Evolutionary conservation across 768 basidiomycete species (phyloP), one percentile per base, ranked within the genome.

Genomic region (Leccinellum rugosiceps): DNA sequence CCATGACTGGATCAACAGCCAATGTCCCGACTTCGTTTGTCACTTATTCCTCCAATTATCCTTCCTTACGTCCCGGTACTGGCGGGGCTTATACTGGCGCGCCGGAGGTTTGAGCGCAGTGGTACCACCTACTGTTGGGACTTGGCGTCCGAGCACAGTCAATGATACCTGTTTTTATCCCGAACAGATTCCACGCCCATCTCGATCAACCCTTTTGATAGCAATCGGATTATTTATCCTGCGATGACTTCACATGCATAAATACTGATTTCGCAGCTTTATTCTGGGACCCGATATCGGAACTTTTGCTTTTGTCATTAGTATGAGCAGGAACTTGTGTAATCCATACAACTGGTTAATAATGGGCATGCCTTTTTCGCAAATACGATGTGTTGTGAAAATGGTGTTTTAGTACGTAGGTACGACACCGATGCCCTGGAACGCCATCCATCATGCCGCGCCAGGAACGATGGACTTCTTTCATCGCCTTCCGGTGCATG

Each of bases 41-140:
- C 28, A 54, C 50, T n/a, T 60, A 70, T 23, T 55, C 70, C 38
- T 38, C 35, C 8, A n/a, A 38, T 38, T 23, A 28, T 1, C 19
- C 61, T 28, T 44, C 53, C 5, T 4, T 44, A 1, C 66, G 50
- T 11, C 53, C 70, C 1, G 52, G 14, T 15, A 25, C 44, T n/a
- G 44, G 62, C 11, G 65, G 59, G 30, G 52, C 62, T 25, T 72
- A 73, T 41, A 65, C 45, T 35, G 68, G 72, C 3, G 43, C 31
- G 17, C 70, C 71, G 6, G 71, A 73, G 43, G 26, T 72, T 19
- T 72, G 41, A 62, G 31, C 30, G 8, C 23, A 34, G 8, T 11
- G n/a, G 4, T 10, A 41, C n/a, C 11, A n/a, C 38, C 38, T 41
- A 41, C 38, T 41, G n/a, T 41, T n/a, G 34, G 14, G 34, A 32